Base-by-base conservation (phyloP, 257 asterid genomes). In the Ocimum tenuiflorum region DNA sequence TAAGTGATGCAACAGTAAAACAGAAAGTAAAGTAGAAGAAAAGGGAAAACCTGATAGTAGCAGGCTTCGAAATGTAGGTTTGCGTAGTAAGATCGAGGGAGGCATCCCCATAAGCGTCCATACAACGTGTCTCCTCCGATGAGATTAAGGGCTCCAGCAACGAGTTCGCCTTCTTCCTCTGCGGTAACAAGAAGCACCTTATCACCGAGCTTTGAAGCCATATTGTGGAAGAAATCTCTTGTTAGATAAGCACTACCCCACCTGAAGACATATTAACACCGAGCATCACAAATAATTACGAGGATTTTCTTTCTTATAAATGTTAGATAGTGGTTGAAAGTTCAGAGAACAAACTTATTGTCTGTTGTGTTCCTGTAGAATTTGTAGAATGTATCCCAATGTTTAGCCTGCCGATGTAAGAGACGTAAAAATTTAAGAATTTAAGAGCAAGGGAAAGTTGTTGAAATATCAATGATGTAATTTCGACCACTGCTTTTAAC, bases 61-160 rank as follows among this genome's bases (percentile, higher is more conserved):
- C 99, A 92, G 54, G 99, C 91, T 82, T 92, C 99, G 58, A 92
- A 92, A 76, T 92, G 99, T 75, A 92, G 79, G 74, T 81, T 84
- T 20, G 99, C 95, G 72, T 85, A 92, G 75, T 87, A 89, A 56
- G 82, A 83, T 71, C 73, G 80, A 27, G 99, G 97, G 75, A 77
- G 94, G 79, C 97, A 92, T 64, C 99, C 99, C 99, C 99, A 92
- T 78, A 92, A 68, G 71, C 97, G 95, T 24, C 99, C 99, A 15
- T 86, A 89, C 59, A 92, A 75, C 12, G 97, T 81, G 68, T 87
- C 90, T 24, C 96, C 99, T 38, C 99, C 99, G 46, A 92, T 88
- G 48, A 92, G 83, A 81, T 92, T 89, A 62, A 92, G 91, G 45
- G 99, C 99, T 29, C 91, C 97, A 51, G 95, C 99, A 10, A 92